Evolutionary conservation across 1,139 yeast species (phyloP), one percentile per base, ranked within the genome.

Genomic region (Candida tetrigidarum): DNA sequence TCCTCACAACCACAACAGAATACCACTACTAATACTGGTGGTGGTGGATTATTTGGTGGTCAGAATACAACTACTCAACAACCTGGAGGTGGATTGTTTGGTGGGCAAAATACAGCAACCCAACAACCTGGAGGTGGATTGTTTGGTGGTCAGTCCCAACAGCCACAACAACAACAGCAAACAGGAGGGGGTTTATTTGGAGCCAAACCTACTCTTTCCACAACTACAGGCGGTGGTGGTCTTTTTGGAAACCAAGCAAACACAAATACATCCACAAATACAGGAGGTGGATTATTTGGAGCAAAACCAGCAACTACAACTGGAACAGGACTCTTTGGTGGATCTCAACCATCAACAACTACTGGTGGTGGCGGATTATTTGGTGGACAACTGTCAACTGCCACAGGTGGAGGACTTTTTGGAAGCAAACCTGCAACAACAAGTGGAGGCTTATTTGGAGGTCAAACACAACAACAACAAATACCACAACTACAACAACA

Each of bases 301-400:
- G 33, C 27, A 7, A 27, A 42, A 14, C 44, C 43, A 34, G 42
- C 40, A 36, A 44, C 48, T 28, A 50, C 43, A 9, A 44, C 43
- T 22, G 54, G 49, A 16, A 62, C 66, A 11, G 66, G 67, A 1
- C 49, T 60, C 10, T 62, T 63, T 48, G 66, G 67, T 3, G 50
- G 37, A 34, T 26, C 43, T 15, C 45, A 41, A 44, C 38, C 36
- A 26, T 41, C 49, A 22, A 43, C 42, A 20, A 36, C 34, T 36
- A 12, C 46, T 5, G 50, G 50, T 18, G 46, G 44, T 18, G 56
- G 62, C 35, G 64, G 59, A 9, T 47, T 55, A n/a, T 56, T 57
- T 50, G 61, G 60, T 9, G 38, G 37, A 22, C 47, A 33, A 19
- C 48, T 12, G 25, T 27, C 42, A 22, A 22, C 44, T 23, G 37